A percentile compares a stretch with the other conserved stretches of the same genome.
Evolutionary conservation across 1,139 yeast genomes (phyloP).

Genomic region (Maudiozyma humilis): DNA sequence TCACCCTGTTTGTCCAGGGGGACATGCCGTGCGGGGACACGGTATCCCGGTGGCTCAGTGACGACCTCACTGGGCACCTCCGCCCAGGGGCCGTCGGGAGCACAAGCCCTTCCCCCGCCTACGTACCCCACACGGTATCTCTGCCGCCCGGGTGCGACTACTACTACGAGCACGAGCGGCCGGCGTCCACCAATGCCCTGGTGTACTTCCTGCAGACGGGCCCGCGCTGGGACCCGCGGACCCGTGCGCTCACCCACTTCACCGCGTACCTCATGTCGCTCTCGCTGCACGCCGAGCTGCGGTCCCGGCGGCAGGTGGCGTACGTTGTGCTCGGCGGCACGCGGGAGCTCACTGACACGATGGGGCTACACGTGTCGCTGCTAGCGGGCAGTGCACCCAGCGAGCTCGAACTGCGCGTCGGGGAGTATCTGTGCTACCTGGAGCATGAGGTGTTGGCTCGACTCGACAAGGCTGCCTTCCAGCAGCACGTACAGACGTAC

Average conservation of each 20-base stretch:
- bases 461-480: constrained; percentile 34
- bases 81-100: neutral
- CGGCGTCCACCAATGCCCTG: constrained; percentile 44
- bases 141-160: constrained; percentile 35
- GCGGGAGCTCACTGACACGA: constrained; percentile 41
- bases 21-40: constrained; percentile 31
- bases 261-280: constrained; percentile 39
- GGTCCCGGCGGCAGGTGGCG: constrained; percentile 50
- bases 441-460: constrained; percentile 23
- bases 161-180: constrained; percentile 25
- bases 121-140: constrained; percentile 13
- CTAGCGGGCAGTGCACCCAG: constrained; percentile 40
- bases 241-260: constrained; percentile 38
- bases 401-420: constrained; percentile 38
- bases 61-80: constrained; percentile 6
- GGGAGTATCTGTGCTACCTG: constrained; percentile 39
- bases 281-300: constrained; percentile 38
- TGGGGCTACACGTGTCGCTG: constrained; percentile 50
- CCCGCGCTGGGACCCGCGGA: constrained; percentile 30
- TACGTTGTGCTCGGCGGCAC: constrained; percentile 49
- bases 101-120: neutral
- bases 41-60: constrained; percentile 20
- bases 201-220: constrained; percentile 52
- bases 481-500: neutral
- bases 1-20: constrained; percentile 45